Percentiles rank a stretch among this genome's conserved stretches.
These are phyloP conservation scores for Aureobasidium lini DNA, from an alignment of 2,329 filamentous ascomycete species.

Conservation along the genomic window DNA sequence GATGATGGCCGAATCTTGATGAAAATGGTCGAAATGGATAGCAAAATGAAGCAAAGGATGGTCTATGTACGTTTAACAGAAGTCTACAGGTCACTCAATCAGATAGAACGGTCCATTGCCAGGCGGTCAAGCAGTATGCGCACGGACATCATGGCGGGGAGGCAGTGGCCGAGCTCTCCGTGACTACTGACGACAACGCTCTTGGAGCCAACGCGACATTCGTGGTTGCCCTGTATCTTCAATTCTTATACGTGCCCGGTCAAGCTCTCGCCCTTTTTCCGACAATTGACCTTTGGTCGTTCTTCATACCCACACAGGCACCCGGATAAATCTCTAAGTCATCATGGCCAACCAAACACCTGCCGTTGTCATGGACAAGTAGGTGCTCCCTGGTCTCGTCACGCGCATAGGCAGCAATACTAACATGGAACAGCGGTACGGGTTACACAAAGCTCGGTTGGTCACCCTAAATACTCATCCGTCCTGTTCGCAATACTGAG, in stretches of 20 bases:
- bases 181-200: conserved; percentile 4
- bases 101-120: not conserved
- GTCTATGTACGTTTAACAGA: not conserved
- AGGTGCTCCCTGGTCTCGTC: conserved; percentile 40
- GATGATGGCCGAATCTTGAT: not conserved
- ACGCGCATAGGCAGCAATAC: conserved; percentile 16
- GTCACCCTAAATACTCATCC: conserved; percentile 23
- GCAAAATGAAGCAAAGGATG: not conserved
- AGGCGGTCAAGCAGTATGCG: not conserved
- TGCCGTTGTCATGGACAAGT: conserved; percentile 99
- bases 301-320: not conserved
- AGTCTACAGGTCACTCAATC: too few species aligned
- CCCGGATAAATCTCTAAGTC: conserved; percentile 15
- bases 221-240: not conserved
- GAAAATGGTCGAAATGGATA: not conserved
- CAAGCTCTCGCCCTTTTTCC: not conserved
- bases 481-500: not conserved
- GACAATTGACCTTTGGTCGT: not conserved
- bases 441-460: conserved; percentile 97
- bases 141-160: conserved; percentile 3
- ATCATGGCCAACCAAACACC: conserved; percentile 96
- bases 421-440: conserved; percentile 68
- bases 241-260: not conserved
- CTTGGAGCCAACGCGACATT: conserved; percentile 9
- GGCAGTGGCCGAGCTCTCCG: conserved; percentile 2